Evolutionary conservation across 2,329 filamentous ascomycete genomes (phyloP), one percentile per base, ranked within the genome.

Genomic region (Xylariales sp.): DNA sequence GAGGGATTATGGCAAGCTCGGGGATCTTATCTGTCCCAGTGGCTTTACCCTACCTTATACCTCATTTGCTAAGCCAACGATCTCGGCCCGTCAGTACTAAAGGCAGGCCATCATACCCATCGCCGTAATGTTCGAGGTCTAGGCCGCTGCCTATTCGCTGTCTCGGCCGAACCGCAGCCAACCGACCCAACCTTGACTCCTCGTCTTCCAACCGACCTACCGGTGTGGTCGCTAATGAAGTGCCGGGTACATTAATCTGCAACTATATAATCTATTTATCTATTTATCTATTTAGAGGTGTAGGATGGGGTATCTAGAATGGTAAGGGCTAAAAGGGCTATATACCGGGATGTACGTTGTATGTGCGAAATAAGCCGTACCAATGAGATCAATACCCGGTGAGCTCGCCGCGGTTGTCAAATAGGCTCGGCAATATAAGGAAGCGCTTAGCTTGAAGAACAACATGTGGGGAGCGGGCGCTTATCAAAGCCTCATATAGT

Each of bases 331-430:
- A 65, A 62, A 67, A 68, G 45, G 55, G 58, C 50, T 59, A 46
- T 60, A 43, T 60, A 50, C 63, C 58, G 48, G 41, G 66, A 59
- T 65, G 57, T 66, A 48, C 46, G 16, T 39, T 53, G 14, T 57
- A 66, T 58, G 53, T 62, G 34, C 18, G 58, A 54, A 64, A 67
- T 69, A 62, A 69, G 60, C 68, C 68, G 65, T 62, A 53, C 65
- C 68, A 67, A 69, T 67, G 61, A 59, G 46, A 67, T 65, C 41
- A 49, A 36, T 64, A 34, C 64, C 52, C 55, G 6, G 10, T 10
- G 46, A 57, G 43, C 43, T 64, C 64, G 56, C 60, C 49, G 55
- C 64, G 30, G 28, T 32, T 50, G 14, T 58, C 23, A 61, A 65
- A 59, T 56, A 34, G 43, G 60, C 56, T 62, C 57, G 64, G 68